Base-by-base conservation (phyloP, 306 rosid species). In the Sechiopsis laciniata region DNA sequence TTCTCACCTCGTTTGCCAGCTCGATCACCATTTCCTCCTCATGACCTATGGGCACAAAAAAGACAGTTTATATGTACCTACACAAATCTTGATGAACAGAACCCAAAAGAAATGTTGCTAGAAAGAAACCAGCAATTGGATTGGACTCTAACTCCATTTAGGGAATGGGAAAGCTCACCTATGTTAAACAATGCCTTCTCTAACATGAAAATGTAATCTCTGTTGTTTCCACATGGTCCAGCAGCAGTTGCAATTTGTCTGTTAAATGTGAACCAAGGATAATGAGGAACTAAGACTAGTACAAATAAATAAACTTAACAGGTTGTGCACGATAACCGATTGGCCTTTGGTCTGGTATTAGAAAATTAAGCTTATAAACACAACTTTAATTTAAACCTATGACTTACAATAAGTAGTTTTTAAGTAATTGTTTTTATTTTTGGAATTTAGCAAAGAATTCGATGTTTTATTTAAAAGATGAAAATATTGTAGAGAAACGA, bases 191-290 rank as follows among this genome's bases (percentile, higher is more conserved):
- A 61, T 66, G 99, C 97, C 80, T 89, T 95, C 79, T 95, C 97
- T 67, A 95, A 73, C 75, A 75, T 83, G 80, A 95, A 95, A 74
- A 95, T 51, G 40, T 95, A 95, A 64, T 95, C 97, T 64, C 88
- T 83, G 54, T 91, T 95, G 82, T 95, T 89, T 62, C 99, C 99
- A 19, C 91, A 91, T 29, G 99, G 99, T 3, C 99, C 99, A 75
- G 5, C 7, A 22, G 99, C 97, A 54, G 96, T 88, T 68, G 99
- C 97, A 73, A 95, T 95, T 91, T 95, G 96, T 79, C 99, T 95
- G 88, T 22, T 78, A 45, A 46, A 42, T 42, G 67, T 54, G 74
- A 15, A 46, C 12, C 21, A 51, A 15, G 40, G 21, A 69, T 69
- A 26, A 50, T 53, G 11, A 46, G 55, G 54, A 69, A 50, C 57